A percentile compares a stretch with the other conserved stretches of the same genome.
phyloP scores from a whole-genome alignment of 805 yeast genomes.

The Wickerhamiella azyma region DNA sequence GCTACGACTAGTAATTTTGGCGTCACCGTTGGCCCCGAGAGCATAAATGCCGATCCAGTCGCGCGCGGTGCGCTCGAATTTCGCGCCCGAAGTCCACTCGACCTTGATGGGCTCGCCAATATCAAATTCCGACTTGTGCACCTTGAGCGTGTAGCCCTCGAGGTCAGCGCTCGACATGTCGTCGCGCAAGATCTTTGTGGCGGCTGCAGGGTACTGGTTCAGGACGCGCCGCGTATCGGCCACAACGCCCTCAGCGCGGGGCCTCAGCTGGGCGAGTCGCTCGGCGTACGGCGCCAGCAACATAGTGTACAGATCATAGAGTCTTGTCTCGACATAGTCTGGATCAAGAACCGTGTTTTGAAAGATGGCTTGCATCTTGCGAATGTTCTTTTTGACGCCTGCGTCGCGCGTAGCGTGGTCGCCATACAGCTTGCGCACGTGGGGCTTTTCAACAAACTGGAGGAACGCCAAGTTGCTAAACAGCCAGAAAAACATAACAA shows the following conservation, averaged over 20 bases:
- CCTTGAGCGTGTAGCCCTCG: slow-evolving; percentile 10
- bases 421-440: slow-evolving; percentile 65
- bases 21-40: slow-evolving; percentile 40
- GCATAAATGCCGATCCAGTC: slow-evolving; percentile 75
- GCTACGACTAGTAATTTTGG: slow-evolving; percentile 10
- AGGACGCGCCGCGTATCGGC: slow-evolving; percentile 25
- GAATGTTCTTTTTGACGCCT: slow-evolving; percentile 29
- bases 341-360: slow-evolving; percentile 27
- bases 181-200: slow-evolving; percentile 22
- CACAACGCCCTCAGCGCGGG: slow-evolving; percentile 22
- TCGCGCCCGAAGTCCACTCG: slow-evolving; percentile 35
- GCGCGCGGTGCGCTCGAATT: slow-evolving; percentile 33
- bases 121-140: slow-evolving; percentile 17
- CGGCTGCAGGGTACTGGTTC: slow-evolving; percentile 27
- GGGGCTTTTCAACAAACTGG: slow-evolving; percentile 62
- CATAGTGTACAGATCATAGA: slow-evolving; percentile 29
- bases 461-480: slow-evolving; percentile 50
- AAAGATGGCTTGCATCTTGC: slow-evolving; percentile 15
- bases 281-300: slow-evolving; percentile 7
- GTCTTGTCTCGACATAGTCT: slow-evolving; percentile 28
- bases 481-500: slow-evolving; percentile 53
- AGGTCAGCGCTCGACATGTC: slow-evolving; percentile 15
- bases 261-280: slow-evolving; percentile 9
- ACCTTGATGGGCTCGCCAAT: slow-evolving; percentile 44
- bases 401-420: slow-evolving; percentile 37